A percentile compares a stretch with the other conserved stretches of the same genome.
These are phyloP conservation scores for Saccharomycopsis hybrid DNA, from an alignment of 1,139 yeast species.

Conservation along the genomic window DNA sequence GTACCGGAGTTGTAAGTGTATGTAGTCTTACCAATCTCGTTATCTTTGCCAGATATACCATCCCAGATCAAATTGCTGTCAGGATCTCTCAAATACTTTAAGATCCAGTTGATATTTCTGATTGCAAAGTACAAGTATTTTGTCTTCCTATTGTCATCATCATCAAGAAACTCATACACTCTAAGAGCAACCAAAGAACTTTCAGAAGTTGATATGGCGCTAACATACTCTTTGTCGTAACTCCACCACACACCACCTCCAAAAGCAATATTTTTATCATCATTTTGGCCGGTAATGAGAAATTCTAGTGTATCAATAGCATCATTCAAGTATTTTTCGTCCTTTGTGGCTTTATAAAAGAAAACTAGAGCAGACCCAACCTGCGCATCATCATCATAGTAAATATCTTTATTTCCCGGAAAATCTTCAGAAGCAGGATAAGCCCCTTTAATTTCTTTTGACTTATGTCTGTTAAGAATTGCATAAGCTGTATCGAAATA, in stretches of 20 bases:
- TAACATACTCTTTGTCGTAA: conserved; percentile 48
- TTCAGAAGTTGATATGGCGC: conserved; percentile 68
- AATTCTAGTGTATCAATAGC: conserved; percentile 57
- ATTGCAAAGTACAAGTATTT: conserved; percentile 3
- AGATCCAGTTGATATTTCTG: conserved; percentile 28
- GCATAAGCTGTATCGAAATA: conserved; percentile 37
- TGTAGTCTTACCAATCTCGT: too few relatives aligned
- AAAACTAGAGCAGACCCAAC: conserved; percentile 60
- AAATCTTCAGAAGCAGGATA: conserved; percentile 9
- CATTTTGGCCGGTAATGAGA: conserved; percentile 62
- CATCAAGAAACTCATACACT: conserved; percentile 24
- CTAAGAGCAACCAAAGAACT: conserved; percentile 61
- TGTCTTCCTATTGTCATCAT: not conserved
- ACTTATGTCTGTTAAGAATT: not conserved
- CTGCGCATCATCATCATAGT: conserved; percentile 75
- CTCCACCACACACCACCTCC: conserved; percentile 72
- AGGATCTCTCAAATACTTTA: conserved; percentile 45
- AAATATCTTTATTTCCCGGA: conserved; percentile 38
- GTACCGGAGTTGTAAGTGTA: conserved; percentile 72
- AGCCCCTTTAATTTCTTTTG: conserved; percentile 1
- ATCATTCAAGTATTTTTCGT: conserved; percentile 45
- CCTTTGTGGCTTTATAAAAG: conserved; percentile 63
- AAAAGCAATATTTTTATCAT: conserved; percentile 24
- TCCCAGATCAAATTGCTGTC: conserved; percentile 54
- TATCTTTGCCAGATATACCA: conserved; percentile 41